Conservation (phyloP, 192 early-diverging fungal species). For the Coemansia sp. region DNA sequence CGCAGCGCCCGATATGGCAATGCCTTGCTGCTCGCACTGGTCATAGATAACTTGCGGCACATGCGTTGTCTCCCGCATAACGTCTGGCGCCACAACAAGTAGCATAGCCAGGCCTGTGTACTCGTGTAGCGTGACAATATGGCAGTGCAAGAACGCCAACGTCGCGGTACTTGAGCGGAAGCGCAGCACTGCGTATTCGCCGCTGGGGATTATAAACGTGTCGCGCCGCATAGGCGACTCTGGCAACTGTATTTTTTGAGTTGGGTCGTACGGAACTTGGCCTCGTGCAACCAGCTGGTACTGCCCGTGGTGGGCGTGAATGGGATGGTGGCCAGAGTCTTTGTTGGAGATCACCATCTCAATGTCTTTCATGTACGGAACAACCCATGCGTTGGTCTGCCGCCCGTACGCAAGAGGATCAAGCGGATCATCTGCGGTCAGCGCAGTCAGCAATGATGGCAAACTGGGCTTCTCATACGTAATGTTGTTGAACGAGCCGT, state of each 20-base stretch:
- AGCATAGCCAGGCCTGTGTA: constrained; percentile 69
- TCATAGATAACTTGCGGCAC: constrained; percentile 62
- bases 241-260: constrained; percentile 37
- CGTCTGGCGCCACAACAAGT: constrained; percentile 72
- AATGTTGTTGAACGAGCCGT: constrained; percentile 78
- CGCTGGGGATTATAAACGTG: constrained; percentile 67
- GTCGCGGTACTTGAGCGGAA: constrained; percentile 70
- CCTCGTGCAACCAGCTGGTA: constrained; percentile 77
- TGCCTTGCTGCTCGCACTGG: constrained; percentile 63
- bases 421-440: constrained; percentile 57
- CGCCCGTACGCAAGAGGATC: constrained; percentile 62
- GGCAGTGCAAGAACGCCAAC: constrained; percentile 88
- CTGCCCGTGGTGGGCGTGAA: constrained; percentile 84
- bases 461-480: constrained; percentile 65
- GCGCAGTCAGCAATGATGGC: constrained; percentile 66
- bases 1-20: constrained; percentile 67
- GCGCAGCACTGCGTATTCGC: constrained; percentile 68
- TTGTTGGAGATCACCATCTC: constrained; percentile 76
- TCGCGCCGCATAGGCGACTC: constrained; percentile 69
- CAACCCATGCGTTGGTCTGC: constrained; percentile 61
- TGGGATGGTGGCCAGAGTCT: constrained; percentile 70
- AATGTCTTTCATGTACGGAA: constrained; percentile 64
- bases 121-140: constrained; percentile 59
- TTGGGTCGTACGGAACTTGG: constrained; percentile 58
- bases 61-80: constrained; percentile 55